Evolutionary conservation across 2,329 filamentous ascomycete genomes (phyloP), one percentile per base, ranked within the genome.

Genomic region (Paraphoma chrysanthemicola): DNA sequence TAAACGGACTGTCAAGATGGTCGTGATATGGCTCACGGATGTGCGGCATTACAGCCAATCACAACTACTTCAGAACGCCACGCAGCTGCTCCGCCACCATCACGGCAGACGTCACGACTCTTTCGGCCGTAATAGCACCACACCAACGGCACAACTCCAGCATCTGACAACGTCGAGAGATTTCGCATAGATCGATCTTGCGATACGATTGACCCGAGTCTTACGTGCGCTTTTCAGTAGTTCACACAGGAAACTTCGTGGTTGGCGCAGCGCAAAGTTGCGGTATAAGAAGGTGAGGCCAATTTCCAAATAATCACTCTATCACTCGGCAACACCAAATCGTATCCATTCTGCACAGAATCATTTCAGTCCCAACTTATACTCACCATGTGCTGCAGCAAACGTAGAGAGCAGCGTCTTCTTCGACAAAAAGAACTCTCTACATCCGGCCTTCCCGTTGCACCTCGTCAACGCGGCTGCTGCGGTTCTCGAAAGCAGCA

Each of bases 31-130:
- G 23, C 23, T 23, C 23, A 23, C 23, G 23, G 33, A 38, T 11
- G n/a, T 38, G 33, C n/a, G 33, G 33, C 33, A n/a, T 44, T 44
- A n/a, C 41, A 30, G 29, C 55, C 55, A 57, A 57, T 54, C 50
- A 51, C 2, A 31, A n/a, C 14, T 3, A n/a, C 43, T 18, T 18
- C n/a, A 7, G 9, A 17, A 30, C 47, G 51, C 50, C 46, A 50
- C 55, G 30, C 11, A 18, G n/a, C 9, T 14, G 33, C 33, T 36
- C 10, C 33, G 33, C 33, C 33, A 36, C 14, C 33, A 36, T 10
- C 45, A 39, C 31, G 46, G 43, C 48, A 44, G 52, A 55, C 56
- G 56, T 59, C 56, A 59, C 49, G 56, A 59, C 56, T 57, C 33
- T 51, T 14, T 44, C 48, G 56, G 56, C 51, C 56, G 56, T 48